Evolutionary conservation across 805 yeast genomes (phyloP), one percentile per base, ranked within the genome.

Genomic region (Pachysolen tannophilus): DNA sequence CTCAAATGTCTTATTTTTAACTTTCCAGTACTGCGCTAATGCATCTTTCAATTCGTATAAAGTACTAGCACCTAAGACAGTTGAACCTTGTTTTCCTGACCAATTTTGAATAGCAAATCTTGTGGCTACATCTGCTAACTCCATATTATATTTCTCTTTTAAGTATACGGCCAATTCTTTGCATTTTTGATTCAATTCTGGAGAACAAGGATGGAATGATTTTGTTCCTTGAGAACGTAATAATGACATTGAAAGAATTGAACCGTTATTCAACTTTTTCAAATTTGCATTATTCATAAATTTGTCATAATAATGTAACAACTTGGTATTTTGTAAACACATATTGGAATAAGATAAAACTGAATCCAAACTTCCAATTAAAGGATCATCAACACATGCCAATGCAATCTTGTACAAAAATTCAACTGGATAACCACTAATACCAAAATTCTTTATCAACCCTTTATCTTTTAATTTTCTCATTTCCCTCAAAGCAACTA

Each of bases 221-320:
- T 72, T 80, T 0, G 95, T 80, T 23, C 67, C 61, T 17, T 67
- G 77, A 0, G 81, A 69, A 40, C 94, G 68, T 38, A 88, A 63
- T 38, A 88, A 56, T 4, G 95, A 83, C 97, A 88, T 88, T 37
- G 88, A 75, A 40, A 90, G 62, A 26, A 92, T 87, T 1, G 95
- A 82, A 3, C 90, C 96, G 52, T 83, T 85, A 51, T 78, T 57
- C n/a, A 88, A 55, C 41, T 65, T 55, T 38, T 67, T 63, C 20
- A 87, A 63, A 5, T 74, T 70, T 9, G 82, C 73, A 6, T 72
- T 73, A 2, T 42, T 46, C 26, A 67, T 55, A 44, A 84, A 75
- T 25, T 60, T 61, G 5, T 65, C 67, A 45, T 65, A 57, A 45
- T 67, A 70, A 0, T 64, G 56, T 18, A 69, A 60, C 29, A 82